Evolutionary conservation across 2,329 filamentous ascomycete species (phyloP).

Genomic region (Aspergillus sp.): DNA sequence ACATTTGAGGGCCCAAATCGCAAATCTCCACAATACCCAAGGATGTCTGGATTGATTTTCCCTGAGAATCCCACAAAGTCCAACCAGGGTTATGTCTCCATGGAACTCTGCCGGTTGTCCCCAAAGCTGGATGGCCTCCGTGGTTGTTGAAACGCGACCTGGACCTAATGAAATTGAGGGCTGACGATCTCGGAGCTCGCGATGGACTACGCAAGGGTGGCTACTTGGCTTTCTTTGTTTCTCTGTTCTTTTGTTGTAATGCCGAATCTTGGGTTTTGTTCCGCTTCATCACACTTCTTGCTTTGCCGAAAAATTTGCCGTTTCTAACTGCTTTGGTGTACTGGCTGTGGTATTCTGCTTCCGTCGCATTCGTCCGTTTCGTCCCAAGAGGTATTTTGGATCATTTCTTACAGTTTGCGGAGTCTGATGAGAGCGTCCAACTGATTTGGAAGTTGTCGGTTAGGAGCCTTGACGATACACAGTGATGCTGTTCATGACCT

Average conservation of each 20-base stretch:
- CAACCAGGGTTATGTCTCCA: conserved; percentile 12
- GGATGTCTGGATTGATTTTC: conserved; percentile 18
- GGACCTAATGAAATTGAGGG: conserved; percentile 17
- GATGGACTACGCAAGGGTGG: conserved; percentile 30
- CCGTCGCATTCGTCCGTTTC: conserved; percentile 16
- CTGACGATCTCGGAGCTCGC: conserved; percentile 18
- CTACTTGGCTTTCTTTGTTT: conserved; percentile 21
- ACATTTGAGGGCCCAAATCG: conserved; percentile 16
- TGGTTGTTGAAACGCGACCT: conserved; percentile 6
- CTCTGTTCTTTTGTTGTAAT: conserved; percentile 14
- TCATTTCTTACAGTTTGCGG: conserved; percentile 24
- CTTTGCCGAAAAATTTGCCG: conserved; percentile 10
- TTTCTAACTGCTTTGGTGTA: conserved; percentile 18
- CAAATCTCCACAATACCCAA: conserved; percentile 8
- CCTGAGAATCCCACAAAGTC: conserved; percentile 16
- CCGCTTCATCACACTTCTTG: conserved; percentile 14
- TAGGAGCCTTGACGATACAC: conserved; percentile 31
- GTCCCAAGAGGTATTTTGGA: conserved; percentile 24
- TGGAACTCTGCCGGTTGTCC: background rate
- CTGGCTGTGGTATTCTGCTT: conserved; percentile 17
- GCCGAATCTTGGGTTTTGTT: conserved; percentile 14
- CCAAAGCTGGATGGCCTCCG: conserved; percentile 10
- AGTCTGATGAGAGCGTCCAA: conserved; percentile 23
- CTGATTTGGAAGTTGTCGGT: conserved; percentile 21
- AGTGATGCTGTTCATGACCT: conserved; percentile 32